Base-by-base conservation (phyloP, 805 yeast genomes). In the Metahyphopichia silvanorum region DNA sequence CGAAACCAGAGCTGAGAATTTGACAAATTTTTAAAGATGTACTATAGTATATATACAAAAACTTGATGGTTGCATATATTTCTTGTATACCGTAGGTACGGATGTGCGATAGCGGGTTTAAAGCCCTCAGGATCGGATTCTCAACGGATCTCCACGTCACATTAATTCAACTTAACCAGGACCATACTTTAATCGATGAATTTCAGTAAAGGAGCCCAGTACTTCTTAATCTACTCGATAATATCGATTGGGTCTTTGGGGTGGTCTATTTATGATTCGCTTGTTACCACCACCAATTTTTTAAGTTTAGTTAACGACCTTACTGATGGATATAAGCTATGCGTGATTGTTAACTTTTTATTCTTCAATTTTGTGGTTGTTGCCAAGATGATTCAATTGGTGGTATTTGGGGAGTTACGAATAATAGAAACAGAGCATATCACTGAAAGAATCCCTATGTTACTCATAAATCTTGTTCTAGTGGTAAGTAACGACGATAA, bases 351-450 rank as follows among this genome's bases (percentile, higher is more conserved):
- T 35, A 61, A 61, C 37, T 47, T 44, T 20, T 33, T 59, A 10
- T 38, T 49, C 21, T 43, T 46, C 25, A 26, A 47, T 4, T 47
- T 52, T 27, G 31, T 54, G 10, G 39, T 49, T 8, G 19, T 49
- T 10, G 48, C 48, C n/a, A 74, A 76, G 40, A 25, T 69, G 6
- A 41, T 79, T 0, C 82, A 79, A 29, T 40, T 56, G 17, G 2
- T 79, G 0, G 46, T 86, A 22, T 87, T 88, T 62, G 96, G 96
- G 0, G 79, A 77, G 35, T 60, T 91, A 32, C 66, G 95, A 35
- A 58, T 78, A 11, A 69, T 84, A 21, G 98, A 91, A 53, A 57
- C 72, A 33, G 95, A 89, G 44, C 89, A 83, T 49, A 42, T 66
- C 25, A 42, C 57, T 4, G 71, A 65, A 25, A 49, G 40, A 18